Base-by-base conservation (phyloP, 129 eudicot genomes). In the Scalesia atractyloides region DNA sequence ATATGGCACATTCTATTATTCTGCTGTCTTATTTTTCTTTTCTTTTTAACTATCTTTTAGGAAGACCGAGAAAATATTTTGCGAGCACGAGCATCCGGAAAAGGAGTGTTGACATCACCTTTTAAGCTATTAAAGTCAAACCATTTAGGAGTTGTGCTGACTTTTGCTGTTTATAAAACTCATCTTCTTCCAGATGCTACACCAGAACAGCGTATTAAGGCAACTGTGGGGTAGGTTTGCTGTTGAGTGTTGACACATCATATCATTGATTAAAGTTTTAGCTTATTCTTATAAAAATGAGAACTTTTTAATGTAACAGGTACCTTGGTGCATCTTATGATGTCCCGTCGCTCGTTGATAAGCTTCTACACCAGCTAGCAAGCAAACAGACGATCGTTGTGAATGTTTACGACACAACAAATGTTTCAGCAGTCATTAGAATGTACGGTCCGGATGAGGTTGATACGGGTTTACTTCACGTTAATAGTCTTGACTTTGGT, bases 31-130 rank as follows among this genome's bases (percentile, higher is more conserved):
- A 66, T 2, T 16, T 62, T 18, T 65, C 58, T 53, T 41, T 48
- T 68, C 43, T 24, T 66, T 36, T 6, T 76, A 19, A 66, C 57
- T 47, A 13, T 57, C 15, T 75, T 39, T 17, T 64, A 92, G 98
- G 98, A 92, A 82, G 98, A 89, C 56, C 95, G 95, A 20, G 98
- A 87, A 79, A 92, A 92, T 69, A 89, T 92, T 30, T 82, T 92
- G 73, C 86, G 96, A 69, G 96, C 98, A 56, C 76, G 98, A 82
- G 96, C 96, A 33, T 81, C 98, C 7, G 96, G 96, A 64, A 92
- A 89, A 58, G 96, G 92, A 13, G 96, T 89, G 8, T 77, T 92
- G 69, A 92, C 96, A 73, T 83, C 92, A 36, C 96, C 98, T 39
- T 92, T 92, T 57, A 92, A 84, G 83, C 82, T 92, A 54, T 68